Evolutionary conservation across 306 rosid genomes (phyloP), one percentile per base, ranked within the genome.

Genomic region (Ormosia emarginata): DNA sequence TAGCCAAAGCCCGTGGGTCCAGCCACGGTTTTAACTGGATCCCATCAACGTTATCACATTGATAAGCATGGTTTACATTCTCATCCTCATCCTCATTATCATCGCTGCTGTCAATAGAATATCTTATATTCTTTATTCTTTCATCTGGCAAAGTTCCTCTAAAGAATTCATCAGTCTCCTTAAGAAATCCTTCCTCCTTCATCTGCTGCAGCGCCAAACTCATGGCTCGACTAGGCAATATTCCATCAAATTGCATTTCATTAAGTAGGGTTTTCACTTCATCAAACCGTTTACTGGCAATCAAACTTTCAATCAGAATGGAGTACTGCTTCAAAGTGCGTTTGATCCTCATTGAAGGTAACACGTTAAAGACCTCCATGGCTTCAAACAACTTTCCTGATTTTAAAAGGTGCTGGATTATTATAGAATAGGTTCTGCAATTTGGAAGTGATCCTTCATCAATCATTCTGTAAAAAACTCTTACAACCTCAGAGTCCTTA

Each of bases 391-490:
- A 71, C 44, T 82, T 89, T 32, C 88, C 82, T 1, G 85, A 81
- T 47, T 76, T 92, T 63, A 90, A 90, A 37, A 94, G 95, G 82
- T 94, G 98, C 85, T 92, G 91, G 11, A 94, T 92, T 82, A 94
- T 88, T 63, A 94, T 71, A 6, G 87, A 89, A 80, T 79, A 92
- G 8, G 90, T 94, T 53, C 95, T 81, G 67, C 94, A 85, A 81
- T 94, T 94, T 0, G 97, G 97, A 55, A 89, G 77, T 2, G 88
- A 89, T 56, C 94, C 95, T 81, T 75, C 95, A 61, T 89, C 91
- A 73, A 92, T 53, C 91, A 94, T 84, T 68, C 81, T 88, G 14
- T 3, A 6, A 77, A 94, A 94, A 62, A 83, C 71, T 78, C 47
- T 17, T 50, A 90, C 87, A 0, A 91, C 97, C 69, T 90, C 94